Base-by-base conservation (phyloP, 768 basidiomycete genomes). In the Cystofilobasidium ferigula region DNA sequence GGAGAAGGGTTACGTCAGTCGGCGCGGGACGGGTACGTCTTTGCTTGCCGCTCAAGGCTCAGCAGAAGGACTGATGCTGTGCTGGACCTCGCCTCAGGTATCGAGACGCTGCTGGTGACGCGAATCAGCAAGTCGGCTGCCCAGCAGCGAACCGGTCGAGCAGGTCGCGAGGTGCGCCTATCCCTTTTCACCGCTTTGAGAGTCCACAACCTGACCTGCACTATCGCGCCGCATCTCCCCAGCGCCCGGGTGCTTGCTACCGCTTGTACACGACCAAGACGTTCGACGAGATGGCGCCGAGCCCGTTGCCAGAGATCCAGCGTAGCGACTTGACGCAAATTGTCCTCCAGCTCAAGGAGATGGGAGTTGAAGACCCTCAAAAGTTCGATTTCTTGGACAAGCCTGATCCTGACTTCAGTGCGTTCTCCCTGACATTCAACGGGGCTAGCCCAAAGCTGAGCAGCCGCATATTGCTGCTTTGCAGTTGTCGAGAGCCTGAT, bases 111-210 rank as follows among this genome's bases (percentile, higher is more conserved):
- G 4, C 71, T 89, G 47, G 86, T 87, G 20, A 83, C 83, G 72
- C 84, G 87, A 59, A 88, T 97, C 69, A 88, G 88, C 30, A 85
- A 89, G 75, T 90, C 89, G 2, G 90, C 88, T 18, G 93, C 95
- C 12, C 75, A 73, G 70, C 79, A 99, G 75, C 81, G 95, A n/a
- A 83, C 91, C 3, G 95, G 95, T 74, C 89, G 95, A 64, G 95
- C 94, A 0, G 95, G 95, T 69, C 89, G 95, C 64, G 91, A 97
- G 77, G 88, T 87, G 72, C 51, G 77, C 72, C 26, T n/a, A 2
- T 47, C 43, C 22, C 20, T 35, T 32, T 22, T 42, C 24, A 34
- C 38, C 40, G 40, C 40, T 3, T 42, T 12, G 14, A 12, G 12
- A 42, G n/a, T 9, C 35, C 40, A n/a, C 22, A 5, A 20, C 24